Conservation (phyloP, 805 yeast genomes). For the Hanseniaspora osmophila region DNA sequence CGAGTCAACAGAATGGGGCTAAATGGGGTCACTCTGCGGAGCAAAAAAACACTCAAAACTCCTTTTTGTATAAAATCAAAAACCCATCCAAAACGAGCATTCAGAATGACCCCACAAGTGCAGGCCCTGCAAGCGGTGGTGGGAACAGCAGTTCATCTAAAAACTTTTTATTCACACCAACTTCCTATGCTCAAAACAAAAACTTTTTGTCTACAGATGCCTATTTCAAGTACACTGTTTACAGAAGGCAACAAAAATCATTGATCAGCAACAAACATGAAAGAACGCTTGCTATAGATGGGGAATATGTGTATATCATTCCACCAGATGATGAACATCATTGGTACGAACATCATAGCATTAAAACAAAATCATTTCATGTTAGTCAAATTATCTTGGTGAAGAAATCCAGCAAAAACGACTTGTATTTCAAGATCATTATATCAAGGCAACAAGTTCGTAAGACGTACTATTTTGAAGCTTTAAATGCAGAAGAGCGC, state of each 20-base stretch:
- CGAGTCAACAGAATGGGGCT: too few relatives aligned
- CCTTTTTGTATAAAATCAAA: neutral
- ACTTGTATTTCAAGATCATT: conserved; percentile 68
- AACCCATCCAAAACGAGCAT: neutral
- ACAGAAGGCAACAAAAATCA: conserved; percentile 79
- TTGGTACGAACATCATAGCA: conserved; percentile 43
- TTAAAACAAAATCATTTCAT: conserved; percentile 79
- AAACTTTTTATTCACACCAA: conserved; percentile 1
- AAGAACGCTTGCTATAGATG: conserved; percentile 76
- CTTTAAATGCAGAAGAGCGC: conserved; percentile 44
- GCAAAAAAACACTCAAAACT: too few relatives aligned
- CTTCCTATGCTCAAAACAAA: conserved; percentile 7
- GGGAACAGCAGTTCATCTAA: neutral
- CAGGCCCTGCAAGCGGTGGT: neutral
- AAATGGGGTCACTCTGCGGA: too few relatives aligned
- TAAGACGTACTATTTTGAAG: conserved; percentile 80
- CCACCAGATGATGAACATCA: conserved; percentile 65
- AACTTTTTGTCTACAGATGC: conserved; percentile 31
- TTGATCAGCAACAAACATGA: conserved; percentile 61
- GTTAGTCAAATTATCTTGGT: conserved; percentile 60
- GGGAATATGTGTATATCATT: conserved; percentile 79
- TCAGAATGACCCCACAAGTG: neutral
- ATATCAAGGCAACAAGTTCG: conserved; percentile 54
- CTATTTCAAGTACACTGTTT: conserved; percentile 74
- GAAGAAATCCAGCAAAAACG: conserved; percentile 64